Percentiles rank a stretch among this genome's conserved stretches.
phyloP scores from a whole-genome alignment of 352 stramenopile species.

The Pythium monospermum region DNA sequence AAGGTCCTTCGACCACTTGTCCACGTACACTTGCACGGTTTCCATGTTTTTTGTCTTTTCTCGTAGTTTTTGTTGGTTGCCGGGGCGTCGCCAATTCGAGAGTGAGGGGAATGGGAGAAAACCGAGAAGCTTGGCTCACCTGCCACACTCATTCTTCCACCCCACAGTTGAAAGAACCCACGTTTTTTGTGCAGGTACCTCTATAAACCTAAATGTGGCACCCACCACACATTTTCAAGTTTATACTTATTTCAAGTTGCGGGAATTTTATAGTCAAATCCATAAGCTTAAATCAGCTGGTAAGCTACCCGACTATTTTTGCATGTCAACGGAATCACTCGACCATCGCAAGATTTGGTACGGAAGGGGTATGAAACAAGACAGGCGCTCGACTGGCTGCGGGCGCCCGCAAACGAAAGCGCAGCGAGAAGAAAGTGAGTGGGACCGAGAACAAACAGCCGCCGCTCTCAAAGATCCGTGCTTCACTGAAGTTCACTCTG shows the following conservation, averaged over 20 bases:
- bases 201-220: too few species aligned
- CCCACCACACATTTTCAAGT: too few species aligned
- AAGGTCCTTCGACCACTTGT: constrained; percentile 85
- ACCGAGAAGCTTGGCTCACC: constrained; percentile 15
- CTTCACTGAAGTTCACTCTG: too few species aligned
- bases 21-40: constrained; percentile 76
- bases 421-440: not conserved
- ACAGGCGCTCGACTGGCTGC: constrained; percentile 3
- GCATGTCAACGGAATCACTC: not conserved
- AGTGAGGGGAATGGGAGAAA: constrained; percentile 16
- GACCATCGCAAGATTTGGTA: constrained; percentile 7
- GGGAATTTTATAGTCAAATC: too few species aligned
- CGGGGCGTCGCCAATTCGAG: constrained; percentile 22
- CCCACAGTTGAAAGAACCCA: constrained; percentile 19
- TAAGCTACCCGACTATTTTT: constrained; percentile 1
- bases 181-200: not conserved
- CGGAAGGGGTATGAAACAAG: not conserved
- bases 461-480: too few species aligned
- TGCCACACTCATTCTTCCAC: constrained; percentile 17
- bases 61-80: constrained; percentile 15
- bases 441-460: too few species aligned
- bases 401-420: too few species aligned
- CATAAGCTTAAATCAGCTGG: constrained; percentile 14
- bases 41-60: constrained; percentile 44
- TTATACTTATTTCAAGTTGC: too few species aligned